Evolutionary conservation across 345 rosid species (phyloP), one percentile per base, ranked within the genome.

Genomic region (Gossypium raimondii): DNA sequence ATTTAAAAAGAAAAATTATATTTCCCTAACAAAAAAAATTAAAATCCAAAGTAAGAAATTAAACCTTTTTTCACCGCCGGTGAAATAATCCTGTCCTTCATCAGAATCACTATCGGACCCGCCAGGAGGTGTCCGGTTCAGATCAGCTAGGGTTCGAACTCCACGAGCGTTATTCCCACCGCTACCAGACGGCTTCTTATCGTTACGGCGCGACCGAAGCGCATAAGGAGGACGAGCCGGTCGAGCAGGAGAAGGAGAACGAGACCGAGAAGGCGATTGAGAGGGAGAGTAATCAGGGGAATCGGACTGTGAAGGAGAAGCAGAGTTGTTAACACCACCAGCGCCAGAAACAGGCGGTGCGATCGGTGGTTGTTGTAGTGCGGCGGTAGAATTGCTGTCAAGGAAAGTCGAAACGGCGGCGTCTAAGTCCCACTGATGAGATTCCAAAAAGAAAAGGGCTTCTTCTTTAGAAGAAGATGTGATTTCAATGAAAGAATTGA

Each of bases 11-110:
- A 10, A 62, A 52, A 1, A 5, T 51, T 29, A 34, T 34, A 34
- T 34, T 34, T 51, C 9, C 22, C 45, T 16, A 17, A 13, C 10
- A 24, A 9, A 51, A 17, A 48, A 41, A 18, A 29, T 16, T 24
- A 41, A 51, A 3, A 3, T 13, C 55, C 12, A 68, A 51, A 9
- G 22, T 48, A 11, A 53, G 25, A 38, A 10, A 52, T n/a, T 11
- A 27, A 9, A 93, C 99, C 98, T 93, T 81, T 91, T 95, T 77
- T 93, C 86, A 20, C 97, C 98, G 45, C 98, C 99, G 65, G 99
- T 87, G 11, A 88, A 93, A 76, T 89, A 87, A 81, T 89, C 89
- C 85, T 87, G 90, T 2, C 82, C 81, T 48, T 91, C 94, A 38
- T 87, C 92, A 6, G 94, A 89, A 34, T 89, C 95, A 29, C 85